These are phyloP conservation scores for Rubia peregrina DNA, from an alignment of 305 asterid genomes.

Conservation along the genomic window DNA sequence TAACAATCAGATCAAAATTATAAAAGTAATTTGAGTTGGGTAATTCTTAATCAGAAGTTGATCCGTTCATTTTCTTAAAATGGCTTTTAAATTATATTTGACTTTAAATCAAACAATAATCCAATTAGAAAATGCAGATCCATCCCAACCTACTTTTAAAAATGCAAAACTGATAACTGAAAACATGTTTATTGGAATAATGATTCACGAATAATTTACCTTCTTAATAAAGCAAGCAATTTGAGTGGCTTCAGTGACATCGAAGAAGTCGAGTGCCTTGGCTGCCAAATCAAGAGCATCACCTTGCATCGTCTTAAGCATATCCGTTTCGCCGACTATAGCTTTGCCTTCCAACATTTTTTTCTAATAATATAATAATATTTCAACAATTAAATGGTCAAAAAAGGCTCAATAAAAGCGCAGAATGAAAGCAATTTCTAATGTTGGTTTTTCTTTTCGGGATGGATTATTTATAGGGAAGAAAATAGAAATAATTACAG, in stretches of 20 bases:
- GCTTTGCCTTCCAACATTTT: slow-evolving; percentile 81
- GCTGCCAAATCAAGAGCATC: slow-evolving; percentile 84
- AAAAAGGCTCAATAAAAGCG: neutral
- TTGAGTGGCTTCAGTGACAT: slow-evolving; percentile 68
- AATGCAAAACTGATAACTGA: too few species aligned
- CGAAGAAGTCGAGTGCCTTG: slow-evolving; percentile 76
- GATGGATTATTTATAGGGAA: slow-evolving; percentile 11
- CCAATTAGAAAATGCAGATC: neutral
- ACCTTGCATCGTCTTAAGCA: slow-evolving; percentile 59
- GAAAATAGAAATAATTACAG: neutral
- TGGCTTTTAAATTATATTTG: too few species aligned
- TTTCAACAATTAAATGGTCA: neutral
- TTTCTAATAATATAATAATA: too few species aligned
- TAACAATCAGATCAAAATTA: too few species aligned
- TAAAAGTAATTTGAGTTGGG: too few species aligned
- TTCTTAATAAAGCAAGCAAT: slow-evolving; percentile 73
- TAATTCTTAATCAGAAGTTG: too few species aligned
- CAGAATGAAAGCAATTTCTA: neutral
- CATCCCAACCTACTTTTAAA: neutral
- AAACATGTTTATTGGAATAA: too few species aligned
- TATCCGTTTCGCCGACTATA: slow-evolving; percentile 74
- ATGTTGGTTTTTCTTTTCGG: neutral
- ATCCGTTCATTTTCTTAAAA: too few species aligned
- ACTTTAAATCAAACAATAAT: too few species aligned
- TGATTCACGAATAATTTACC: slow-evolving; percentile 24